Evolutionary conservation across 2,329 filamentous ascomycete species (phyloP).

Genomic region (Graphium sp.): DNA sequence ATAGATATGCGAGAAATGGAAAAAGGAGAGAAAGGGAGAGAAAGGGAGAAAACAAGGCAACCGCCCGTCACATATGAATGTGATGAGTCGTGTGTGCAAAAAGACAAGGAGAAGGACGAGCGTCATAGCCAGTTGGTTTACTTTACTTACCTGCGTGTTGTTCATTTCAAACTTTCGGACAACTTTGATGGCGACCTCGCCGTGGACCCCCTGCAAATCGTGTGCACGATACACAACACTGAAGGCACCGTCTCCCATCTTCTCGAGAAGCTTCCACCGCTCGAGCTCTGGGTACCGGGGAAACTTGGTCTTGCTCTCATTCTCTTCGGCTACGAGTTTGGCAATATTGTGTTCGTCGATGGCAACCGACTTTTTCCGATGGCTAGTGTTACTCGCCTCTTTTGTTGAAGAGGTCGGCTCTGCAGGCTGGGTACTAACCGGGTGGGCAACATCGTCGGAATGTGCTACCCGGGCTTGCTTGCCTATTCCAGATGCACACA

Average conservation of each 20-base stretch:
- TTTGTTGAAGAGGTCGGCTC: not conserved
- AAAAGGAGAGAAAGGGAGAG: constrained; percentile 2
- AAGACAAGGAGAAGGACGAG: too few relatives aligned
- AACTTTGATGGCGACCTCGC: constrained; percentile 92
- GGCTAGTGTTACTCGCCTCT: not conserved
- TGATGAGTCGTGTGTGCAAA: constrained; percentile 8
- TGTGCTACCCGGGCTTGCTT: constrained; percentile 71
- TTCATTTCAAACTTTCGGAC: constrained; percentile 99
- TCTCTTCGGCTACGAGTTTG: constrained; percentile 81
- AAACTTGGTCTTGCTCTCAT: constrained; percentile 69
- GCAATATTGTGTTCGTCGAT: constrained; percentile 56
- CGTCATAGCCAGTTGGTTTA: not conserved
- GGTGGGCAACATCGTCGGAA: constrained; percentile 27
- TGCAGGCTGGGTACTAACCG: not conserved
- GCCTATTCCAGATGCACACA: constrained; percentile 23
- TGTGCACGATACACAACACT: constrained; percentile 92
- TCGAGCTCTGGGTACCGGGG: constrained; percentile 75
- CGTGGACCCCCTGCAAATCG: constrained; percentile 53
- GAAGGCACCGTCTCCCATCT: constrained; percentile 98
- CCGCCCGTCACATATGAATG: too few relatives aligned
- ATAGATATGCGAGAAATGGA: constrained; percentile 8
- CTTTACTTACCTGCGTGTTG: constrained; percentile 76
- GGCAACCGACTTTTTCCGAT: constrained; percentile 9
- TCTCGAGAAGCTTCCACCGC: constrained; percentile 69
- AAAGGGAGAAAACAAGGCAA: constrained; percentile 10